Evolutionary conservation across 2,329 filamentous ascomycete species (phyloP).

Genomic region (Colletotrichum lupini): DNA sequence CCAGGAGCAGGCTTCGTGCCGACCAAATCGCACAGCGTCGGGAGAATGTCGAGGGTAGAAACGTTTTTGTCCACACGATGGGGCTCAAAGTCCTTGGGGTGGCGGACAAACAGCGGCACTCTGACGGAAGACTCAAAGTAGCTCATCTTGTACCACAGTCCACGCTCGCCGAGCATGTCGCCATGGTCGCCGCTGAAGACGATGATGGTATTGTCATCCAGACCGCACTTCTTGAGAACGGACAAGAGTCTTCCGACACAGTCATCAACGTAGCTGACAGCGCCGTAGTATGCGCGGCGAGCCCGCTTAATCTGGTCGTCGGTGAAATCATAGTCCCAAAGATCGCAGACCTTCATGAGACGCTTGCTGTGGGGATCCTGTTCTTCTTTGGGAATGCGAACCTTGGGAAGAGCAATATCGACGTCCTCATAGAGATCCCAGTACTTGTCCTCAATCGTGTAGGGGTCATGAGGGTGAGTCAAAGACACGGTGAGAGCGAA

Average conservation of each 20-base stretch:
- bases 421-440: constrained; percentile 93
- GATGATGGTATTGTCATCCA: constrained; percentile 88
- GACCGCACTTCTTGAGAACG: constrained; percentile 80
- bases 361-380: constrained; percentile 90
- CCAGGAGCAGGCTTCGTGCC: constrained; percentile 75
- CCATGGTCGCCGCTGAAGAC: constrained; percentile 95
- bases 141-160: constrained; percentile 97
- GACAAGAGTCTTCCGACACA: constrained; percentile 86
- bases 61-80: constrained; percentile 86
- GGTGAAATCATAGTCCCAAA: constrained; percentile 85
- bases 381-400: constrained; percentile 81
- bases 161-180: constrained; percentile 94
- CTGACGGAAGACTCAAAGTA: constrained; percentile 94
- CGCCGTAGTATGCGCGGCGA: constrained; percentile 89
- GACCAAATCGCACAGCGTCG: constrained; percentile 86
- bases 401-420: constrained; percentile 85
- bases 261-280: constrained; percentile 93
- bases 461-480: constrained; percentile 94
- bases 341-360: constrained; percentile 85
- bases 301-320: constrained; percentile 89
- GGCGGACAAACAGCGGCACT: constrained; percentile 87
- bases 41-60: constrained; percentile 89
- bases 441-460: constrained; percentile 92
- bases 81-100: constrained; percentile 79
- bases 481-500: constrained; percentile 92